These are phyloP conservation scores for Vitellaria paradoxa DNA, from an alignment of 179 eudicot species.

Conservation along the genomic window DNA sequence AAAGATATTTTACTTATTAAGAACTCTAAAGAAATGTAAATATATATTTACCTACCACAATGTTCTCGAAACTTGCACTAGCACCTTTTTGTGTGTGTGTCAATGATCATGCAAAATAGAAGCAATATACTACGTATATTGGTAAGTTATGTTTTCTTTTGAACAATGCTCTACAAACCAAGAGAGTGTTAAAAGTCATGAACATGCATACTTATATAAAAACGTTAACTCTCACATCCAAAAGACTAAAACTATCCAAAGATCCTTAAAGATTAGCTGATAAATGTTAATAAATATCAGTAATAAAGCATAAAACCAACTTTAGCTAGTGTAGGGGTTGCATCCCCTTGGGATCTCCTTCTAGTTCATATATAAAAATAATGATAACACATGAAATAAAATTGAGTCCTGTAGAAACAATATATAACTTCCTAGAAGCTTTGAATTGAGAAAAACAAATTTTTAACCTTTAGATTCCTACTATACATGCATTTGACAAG, in stretches of 20 bases:
- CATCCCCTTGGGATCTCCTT: not conserved
- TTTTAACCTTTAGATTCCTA: conserved; percentile 1
- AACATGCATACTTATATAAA: not conserved
- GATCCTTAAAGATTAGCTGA: not conserved
- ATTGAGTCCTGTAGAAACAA: not conserved
- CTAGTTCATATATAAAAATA: not conserved
- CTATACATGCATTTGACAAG: conserved; percentile 7
- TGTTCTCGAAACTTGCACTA: too few species aligned
- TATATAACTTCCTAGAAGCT: not conserved
- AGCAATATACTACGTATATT: too few species aligned
- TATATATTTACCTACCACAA: too few species aligned
- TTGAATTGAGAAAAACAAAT: not conserved
- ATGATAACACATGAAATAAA: not conserved
- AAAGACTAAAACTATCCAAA: not conserved
- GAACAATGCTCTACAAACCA: too few species aligned
- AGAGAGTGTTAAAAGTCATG: not conserved
- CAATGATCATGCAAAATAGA: too few species aligned
- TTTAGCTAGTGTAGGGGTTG: not conserved
- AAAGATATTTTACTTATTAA: too few species aligned
- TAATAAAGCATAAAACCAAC: not conserved
- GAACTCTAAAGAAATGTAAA: too few species aligned
- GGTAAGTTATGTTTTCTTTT: too few species aligned
- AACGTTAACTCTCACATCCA: not conserved
- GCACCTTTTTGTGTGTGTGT: too few species aligned
- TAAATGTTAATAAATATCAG: not conserved